Conservation (phyloP, 352 stramenopile genomes). For the Pythium graminicola region DNA sequence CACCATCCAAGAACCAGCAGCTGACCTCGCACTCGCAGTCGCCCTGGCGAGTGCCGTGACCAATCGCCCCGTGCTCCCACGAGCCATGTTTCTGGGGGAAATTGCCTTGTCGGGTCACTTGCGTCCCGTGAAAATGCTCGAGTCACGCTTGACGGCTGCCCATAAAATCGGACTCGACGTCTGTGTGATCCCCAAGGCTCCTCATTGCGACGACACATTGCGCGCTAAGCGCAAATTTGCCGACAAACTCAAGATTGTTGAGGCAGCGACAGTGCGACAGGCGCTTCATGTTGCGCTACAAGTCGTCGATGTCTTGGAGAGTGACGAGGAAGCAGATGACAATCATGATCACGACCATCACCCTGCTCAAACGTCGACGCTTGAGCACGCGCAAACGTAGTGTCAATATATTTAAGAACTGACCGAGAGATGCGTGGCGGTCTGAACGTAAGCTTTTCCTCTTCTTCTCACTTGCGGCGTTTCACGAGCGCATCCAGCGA, state of each 20-base stretch:
- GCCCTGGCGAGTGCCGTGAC: constrained; percentile 66
- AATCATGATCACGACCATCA: neutral
- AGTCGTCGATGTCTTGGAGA: neutral
- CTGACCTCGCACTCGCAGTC: constrained; percentile 69
- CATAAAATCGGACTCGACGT: constrained; percentile 74
- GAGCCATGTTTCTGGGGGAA: constrained; percentile 69
- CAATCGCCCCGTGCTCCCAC: constrained; percentile 42
- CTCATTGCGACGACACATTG: constrained; percentile 33
- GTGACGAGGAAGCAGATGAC: constrained; percentile 4
- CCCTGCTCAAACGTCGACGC: neutral
- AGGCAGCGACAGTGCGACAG: constrained; percentile 58
- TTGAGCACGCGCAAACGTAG: constrained; percentile 16
- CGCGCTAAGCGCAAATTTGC: constrained; percentile 51
- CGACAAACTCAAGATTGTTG: constrained; percentile 45
- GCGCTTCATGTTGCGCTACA: constrained; percentile 57
- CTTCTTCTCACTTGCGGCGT: constrained; percentile 6
- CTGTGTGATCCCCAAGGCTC: constrained; percentile 58
- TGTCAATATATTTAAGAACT: constrained; percentile 23
- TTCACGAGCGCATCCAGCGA: constrained; percentile 64
- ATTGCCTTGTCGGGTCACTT: constrained; percentile 73
- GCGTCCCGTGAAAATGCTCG: constrained; percentile 77
- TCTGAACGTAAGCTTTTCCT: neutral
- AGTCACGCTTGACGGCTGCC: constrained; percentile 65
- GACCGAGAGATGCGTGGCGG: neutral
- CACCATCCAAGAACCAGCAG: constrained; percentile 72